Evolutionary conservation across 306 rosid species (phyloP).

Genomic region (Purshia tridentata): DNA sequence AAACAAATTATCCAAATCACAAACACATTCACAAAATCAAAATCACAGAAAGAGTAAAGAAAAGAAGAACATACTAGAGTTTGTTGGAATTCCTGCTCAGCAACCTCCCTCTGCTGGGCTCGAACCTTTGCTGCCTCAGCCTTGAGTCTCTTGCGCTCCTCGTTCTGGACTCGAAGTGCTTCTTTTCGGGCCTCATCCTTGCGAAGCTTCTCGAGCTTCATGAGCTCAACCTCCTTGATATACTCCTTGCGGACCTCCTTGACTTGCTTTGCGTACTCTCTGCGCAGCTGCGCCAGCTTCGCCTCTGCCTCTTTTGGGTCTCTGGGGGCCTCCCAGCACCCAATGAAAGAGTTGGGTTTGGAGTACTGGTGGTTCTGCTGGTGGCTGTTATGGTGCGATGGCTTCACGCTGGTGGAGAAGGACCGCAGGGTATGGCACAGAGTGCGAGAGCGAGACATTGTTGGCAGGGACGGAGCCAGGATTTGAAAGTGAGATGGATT

Average conservation of each 20-base stretch:
- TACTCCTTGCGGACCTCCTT: constrained; percentile 68
- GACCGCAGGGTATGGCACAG: not conserved
- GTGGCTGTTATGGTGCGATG: not conserved
- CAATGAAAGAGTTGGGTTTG: constrained; percentile 31
- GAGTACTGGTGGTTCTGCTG: constrained; percentile 1
- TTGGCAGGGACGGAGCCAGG: too few species aligned
- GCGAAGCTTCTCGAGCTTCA: constrained; percentile 59
- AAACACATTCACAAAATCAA: not conserved
- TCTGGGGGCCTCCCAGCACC: constrained; percentile 62
- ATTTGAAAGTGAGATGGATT: too few species aligned
- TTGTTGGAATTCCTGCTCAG: constrained; percentile 59
- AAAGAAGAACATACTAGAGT: constrained; percentile 48
- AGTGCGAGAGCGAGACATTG: not conserved
- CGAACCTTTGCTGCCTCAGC: constrained; percentile 66
- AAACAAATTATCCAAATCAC: not conserved
- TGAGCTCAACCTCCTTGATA: constrained; percentile 60
- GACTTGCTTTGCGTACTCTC: constrained; percentile 74
- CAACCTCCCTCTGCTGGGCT: constrained; percentile 62
- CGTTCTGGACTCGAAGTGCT: constrained; percentile 60
- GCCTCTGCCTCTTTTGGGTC: constrained; percentile 73
- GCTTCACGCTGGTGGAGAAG: constrained; percentile 1
- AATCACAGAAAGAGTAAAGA: not conserved
- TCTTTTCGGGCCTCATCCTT: constrained; percentile 67
- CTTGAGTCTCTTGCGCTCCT: constrained; percentile 71
- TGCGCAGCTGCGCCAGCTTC: constrained; percentile 56